A percentile compares a stretch with the other conserved stretches of the same genome.
These are phyloP conservation scores for Curvularia sp. DNA, from an alignment of 2,329 filamentous ascomycete genomes.

Conservation along the genomic window DNA sequence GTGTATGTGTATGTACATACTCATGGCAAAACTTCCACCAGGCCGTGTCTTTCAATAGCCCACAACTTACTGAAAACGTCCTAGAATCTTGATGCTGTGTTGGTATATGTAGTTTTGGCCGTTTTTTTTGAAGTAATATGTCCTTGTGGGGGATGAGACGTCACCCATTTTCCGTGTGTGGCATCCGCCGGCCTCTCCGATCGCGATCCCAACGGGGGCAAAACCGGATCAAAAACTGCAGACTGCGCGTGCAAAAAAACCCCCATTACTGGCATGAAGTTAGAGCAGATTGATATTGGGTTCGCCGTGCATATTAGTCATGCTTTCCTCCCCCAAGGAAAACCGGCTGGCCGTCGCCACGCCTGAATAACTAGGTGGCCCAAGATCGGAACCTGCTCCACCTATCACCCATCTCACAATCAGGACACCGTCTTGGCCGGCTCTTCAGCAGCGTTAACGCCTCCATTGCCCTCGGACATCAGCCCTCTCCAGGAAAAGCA, in stretches of 20 bases:
- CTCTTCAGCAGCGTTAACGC: background rate
- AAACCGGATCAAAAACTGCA: slow-evolving; percentile 9
- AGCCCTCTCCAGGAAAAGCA: background rate
- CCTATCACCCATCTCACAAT: slow-evolving; percentile 5
- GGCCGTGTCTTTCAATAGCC: background rate
- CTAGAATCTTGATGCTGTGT: background rate
- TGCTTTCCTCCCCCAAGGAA: background rate
- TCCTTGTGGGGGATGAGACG: background rate
- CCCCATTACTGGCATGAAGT: background rate
- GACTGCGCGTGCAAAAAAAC: slow-evolving; percentile 1
- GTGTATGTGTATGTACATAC: background rate
- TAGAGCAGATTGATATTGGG: background rate
- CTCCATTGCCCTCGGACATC: background rate
- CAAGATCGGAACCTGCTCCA: background rate
- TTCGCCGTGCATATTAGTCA: background rate
- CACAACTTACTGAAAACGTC: background rate
- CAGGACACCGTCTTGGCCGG: background rate
- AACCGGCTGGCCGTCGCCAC: background rate
- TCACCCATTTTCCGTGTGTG: background rate
- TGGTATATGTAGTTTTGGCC: background rate
- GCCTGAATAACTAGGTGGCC: background rate
- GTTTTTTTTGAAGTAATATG: background rate
- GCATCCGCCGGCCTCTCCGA: slow-evolving; percentile 3
- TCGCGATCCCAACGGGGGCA: slow-evolving; percentile 11
- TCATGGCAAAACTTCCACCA: slow-evolving; percentile 3